Base-by-base conservation (phyloP, 2,329 filamentous ascomycete species). In the Thelonectria blattea region DNA sequence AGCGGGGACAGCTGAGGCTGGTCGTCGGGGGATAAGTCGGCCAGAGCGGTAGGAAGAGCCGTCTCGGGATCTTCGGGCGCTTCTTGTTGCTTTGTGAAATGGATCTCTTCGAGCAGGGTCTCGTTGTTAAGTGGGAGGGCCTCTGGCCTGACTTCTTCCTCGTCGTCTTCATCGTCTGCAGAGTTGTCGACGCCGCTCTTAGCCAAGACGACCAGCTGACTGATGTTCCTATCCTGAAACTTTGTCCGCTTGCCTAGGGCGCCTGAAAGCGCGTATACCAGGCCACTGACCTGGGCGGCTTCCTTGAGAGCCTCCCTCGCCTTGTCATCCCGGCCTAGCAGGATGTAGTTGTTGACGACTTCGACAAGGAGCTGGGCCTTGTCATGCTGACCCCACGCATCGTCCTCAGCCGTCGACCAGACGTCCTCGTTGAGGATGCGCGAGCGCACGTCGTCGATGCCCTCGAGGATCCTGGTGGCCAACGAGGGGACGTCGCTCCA, bases 151-250 rank as follows among this genome's bases (percentile, higher is more conserved):
- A 70, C 68, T 2, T 70, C 63, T 0, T 69, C 65, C 49, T 69
- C 70, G 3, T 34, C 68, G 5, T 71, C 65, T 22, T 63, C 68
- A 1, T 62, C 64, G 5, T 61, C 62, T 4, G 58, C 65, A 7
- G 62, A 66, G 5, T 70, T 56, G 2, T 65, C 68, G 24, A 69
- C 66, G 7, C 80, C 81, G 72, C 93, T 97, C 74, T 87, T 92
- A 1, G 95, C 95, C 30, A 98, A 80, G 2, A 99, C 92, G 1
- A 99, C 91, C 27, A 99, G 82, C 75, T 99, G 95, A 69, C 92
- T 97, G 62, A 88, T 88, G 69, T 88, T 90, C 61, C 87, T 90
- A 71, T 92, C 84, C 74, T 96, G 92, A 58, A 88, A 96, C 67
- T 85, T 90, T 1, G 92, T 96, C 61, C 90, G 82, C 77, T 93